A percentile compares a stretch with the other conserved stretches of the same genome.
phyloP scores from a whole-genome alignment of 495 filamentous ascomycete genomes.

The Ramalina peruviana region DNA sequence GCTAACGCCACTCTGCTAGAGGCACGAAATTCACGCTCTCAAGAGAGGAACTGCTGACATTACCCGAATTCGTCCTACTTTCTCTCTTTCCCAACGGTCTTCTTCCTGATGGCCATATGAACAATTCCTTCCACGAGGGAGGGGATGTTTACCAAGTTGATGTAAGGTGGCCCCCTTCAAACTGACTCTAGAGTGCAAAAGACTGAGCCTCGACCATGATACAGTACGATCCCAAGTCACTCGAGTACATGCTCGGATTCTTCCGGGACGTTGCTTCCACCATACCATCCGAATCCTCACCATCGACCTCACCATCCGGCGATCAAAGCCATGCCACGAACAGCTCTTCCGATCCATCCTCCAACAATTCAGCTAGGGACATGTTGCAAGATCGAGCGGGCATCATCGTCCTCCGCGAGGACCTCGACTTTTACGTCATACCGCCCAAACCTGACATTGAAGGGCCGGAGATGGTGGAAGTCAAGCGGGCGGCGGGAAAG shows the following conservation, averaged over 20 bases:
- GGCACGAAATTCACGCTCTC: conserved; percentile 88
- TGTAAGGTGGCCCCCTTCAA: conserved; percentile 43
- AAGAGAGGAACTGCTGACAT: conserved; percentile 82
- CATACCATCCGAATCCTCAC: conserved; percentile 61
- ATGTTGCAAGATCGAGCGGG: conserved; percentile 82
- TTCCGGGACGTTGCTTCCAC: conserved; percentile 91
- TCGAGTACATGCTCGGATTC: conserved; percentile 99
- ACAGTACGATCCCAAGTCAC: conserved; percentile 92
- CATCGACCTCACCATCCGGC: conserved; percentile 34
- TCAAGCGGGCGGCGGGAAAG: conserved; percentile 85
- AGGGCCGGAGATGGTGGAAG: conserved; percentile 83
- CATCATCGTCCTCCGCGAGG: conserved; percentile 93
- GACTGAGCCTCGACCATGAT: conserved; percentile 21
- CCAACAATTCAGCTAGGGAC: conserved; percentile 54
- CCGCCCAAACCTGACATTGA: conserved; percentile 77
- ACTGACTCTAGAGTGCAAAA: conserved; percentile 18
- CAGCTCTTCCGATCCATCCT: conserved; percentile 42
- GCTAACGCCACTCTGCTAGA: conserved; percentile 35
- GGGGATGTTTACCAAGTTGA: conserved; percentile 90
- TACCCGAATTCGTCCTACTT: conserved; percentile 95
- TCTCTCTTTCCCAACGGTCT: conserved; percentile 98
- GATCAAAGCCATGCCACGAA: conserved; percentile 44
- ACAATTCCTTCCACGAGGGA: conserved; percentile 63
- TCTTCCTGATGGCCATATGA: conserved; percentile 93
- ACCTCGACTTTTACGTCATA: conserved; percentile 95